Conservation (phyloP, 176 grass and related monocot species). For the Hsuehochloa calcarea region DNA sequence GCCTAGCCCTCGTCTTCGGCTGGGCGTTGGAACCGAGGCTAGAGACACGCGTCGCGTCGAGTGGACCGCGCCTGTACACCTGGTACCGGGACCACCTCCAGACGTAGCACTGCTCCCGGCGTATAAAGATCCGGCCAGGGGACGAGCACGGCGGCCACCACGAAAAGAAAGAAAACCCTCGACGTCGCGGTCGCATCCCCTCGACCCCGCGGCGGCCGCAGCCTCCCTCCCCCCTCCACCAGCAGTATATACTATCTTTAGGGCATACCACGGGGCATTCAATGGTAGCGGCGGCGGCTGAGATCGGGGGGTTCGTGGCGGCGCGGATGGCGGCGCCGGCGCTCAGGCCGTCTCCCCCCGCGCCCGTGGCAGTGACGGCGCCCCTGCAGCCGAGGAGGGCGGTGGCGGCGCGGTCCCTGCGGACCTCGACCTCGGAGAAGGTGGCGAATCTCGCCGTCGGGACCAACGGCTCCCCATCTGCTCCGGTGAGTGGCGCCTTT, state of each 20-base stretch:
- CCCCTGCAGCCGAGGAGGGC: constrained; percentile 15
- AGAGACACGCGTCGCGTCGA: constrained; percentile 11
- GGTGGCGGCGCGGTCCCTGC: constrained; percentile 34
- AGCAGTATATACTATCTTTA: not conserved
- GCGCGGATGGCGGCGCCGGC: constrained; percentile 22
- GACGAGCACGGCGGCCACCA: not conserved
- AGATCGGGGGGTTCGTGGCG: constrained; percentile 58
- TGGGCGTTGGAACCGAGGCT: constrained; percentile 50
- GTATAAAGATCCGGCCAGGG: constrained; percentile 43
- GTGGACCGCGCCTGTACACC: constrained; percentile 29
- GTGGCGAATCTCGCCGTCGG: constrained; percentile 48
- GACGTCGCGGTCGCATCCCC: too few relatives aligned
- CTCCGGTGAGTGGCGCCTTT: constrained; percentile 25
- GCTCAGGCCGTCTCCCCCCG: not conserved
- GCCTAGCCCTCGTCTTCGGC: not conserved
- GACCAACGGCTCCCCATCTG: constrained; percentile 57
- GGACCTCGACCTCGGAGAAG: constrained; percentile 35
- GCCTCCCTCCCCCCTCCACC: not conserved
- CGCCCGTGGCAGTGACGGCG: not conserved
- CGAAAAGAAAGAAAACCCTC: not conserved
- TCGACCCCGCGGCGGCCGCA: constrained; percentile 18
- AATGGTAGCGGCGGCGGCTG: constrained; percentile 57
- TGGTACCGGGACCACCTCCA: constrained; percentile 3
- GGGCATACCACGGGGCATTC: not conserved
- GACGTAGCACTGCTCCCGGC: not conserved